These are phyloP conservation scores for Emmonsia crescens DNA, from an alignment of 2,329 filamentous ascomycete genomes.

Conservation along the genomic window DNA sequence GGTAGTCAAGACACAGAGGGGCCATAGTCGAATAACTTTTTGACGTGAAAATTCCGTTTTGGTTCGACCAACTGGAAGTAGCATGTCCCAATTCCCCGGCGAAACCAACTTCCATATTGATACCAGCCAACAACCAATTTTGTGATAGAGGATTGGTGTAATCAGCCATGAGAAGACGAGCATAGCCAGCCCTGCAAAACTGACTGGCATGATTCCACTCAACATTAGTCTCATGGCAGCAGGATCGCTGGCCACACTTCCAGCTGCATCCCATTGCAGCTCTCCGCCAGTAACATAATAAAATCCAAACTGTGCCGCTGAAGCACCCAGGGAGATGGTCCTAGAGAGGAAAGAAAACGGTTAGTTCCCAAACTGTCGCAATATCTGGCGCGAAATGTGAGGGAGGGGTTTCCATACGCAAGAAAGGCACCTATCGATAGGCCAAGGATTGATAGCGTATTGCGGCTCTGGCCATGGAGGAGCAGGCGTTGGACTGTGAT, in stretches of 20 bases:
- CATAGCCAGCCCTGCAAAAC: slow-evolving; percentile 14
- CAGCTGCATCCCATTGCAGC: slow-evolving; percentile 23
- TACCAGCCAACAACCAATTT: slow-evolving; percentile 17
- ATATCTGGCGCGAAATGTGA: neutral
- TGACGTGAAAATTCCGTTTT: slow-evolving; percentile 3
- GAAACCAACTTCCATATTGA: slow-evolving; percentile 12
- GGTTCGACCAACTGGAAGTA: slow-evolving; percentile 8
- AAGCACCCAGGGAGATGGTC: slow-evolving; percentile 15
- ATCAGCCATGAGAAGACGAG: slow-evolving; percentile 16
- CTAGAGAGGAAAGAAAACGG: slow-evolving; percentile 10
- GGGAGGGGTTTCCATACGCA: slow-evolving; percentile 14
- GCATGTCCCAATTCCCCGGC: slow-evolving; percentile 13
- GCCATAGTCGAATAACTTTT: slow-evolving; percentile 14
- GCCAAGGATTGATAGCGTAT: slow-evolving; percentile 11
- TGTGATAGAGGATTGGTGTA: slow-evolving; percentile 13
- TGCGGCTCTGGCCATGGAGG: slow-evolving; percentile 15
- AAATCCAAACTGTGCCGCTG: slow-evolving; percentile 22
- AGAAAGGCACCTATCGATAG: slow-evolving; percentile 12
- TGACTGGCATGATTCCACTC: slow-evolving; percentile 21
- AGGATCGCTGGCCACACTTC: slow-evolving; percentile 20
- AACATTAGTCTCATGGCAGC: slow-evolving; percentile 22
- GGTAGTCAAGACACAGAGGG: slow-evolving; percentile 9
- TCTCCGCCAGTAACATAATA: slow-evolving; percentile 24
- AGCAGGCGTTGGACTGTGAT: slow-evolving; percentile 15
- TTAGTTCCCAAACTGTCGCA: neutral